Evolutionary conservation across 2,329 filamentous ascomycete genomes (phyloP), one percentile per base, ranked within the genome.

Genomic region (Ophiostoma quercus): DNA sequence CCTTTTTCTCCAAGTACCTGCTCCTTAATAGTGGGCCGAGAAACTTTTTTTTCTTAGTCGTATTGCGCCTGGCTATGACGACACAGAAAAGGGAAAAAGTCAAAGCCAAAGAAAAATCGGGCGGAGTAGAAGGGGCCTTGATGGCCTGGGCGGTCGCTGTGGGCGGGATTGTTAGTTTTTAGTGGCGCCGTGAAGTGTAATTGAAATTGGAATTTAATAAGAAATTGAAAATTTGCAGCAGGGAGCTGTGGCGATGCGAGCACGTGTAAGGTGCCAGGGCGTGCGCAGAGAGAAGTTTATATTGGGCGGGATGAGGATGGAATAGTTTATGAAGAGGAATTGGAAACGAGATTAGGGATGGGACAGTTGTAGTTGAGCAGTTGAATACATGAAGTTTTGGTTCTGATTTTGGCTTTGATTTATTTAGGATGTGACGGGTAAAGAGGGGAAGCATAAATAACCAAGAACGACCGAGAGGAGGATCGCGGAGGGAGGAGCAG

Each of bases 21-120:
- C 32, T 68, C 14, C 32, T 14, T 9, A 63, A 65, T 11, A 65
- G 47, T 60, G 47, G 67, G 69, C 65, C 67, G 47, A 37, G 66
- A 63, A 66, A 47, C 29, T 25, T 41, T 63, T 71, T 60, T 51
- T 37, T 63, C 29, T 63, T n/a, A 37, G 57, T 66, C n/a, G 51
- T 29, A 32, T 39, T 68, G 34, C 47, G 34, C 51, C 67, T 22
- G 62, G 51, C 67, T 71, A 71, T 71, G 69, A 71, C 69, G 69
- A 70, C 67, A 70, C 57, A 39, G 39, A 41, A 47, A 67, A 67
- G 37, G 39, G 57, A 68, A 29, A 16, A 66, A 57, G 37, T 11
- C 43, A 19, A 12, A 37, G 39, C 39, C 12, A 41, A 14, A 41
- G 37, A 39, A 12, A 12, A 12, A 14, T 65, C 16, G n/a, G 41